Base-by-base conservation (phyloP, 176 grass and related monocot species). In the Avena eriantha region DNA sequence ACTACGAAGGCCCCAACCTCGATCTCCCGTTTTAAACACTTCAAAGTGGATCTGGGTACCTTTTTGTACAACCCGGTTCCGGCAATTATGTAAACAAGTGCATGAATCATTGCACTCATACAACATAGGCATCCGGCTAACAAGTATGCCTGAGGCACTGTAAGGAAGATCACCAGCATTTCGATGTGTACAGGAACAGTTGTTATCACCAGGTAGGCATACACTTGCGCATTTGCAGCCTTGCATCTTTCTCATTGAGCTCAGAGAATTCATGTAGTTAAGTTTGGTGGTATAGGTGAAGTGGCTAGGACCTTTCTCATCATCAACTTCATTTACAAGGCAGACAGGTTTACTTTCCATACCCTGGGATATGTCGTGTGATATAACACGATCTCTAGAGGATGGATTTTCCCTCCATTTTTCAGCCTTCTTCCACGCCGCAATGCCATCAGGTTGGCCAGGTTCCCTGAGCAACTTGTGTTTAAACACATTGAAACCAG, bases 91-190 rank as follows among this genome's bases (percentile, higher is more conserved):
- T 19, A 79, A 78, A 64, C 92, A 97, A 59, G 81, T 79, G 61
- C 95, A 94, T 29, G 86, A 92, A 82, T 86, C 69, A 60, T 77
- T 83, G 77, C 95, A 97, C 78, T 97, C 95, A 53, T 94, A 94
- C 56, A 94, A 31, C 71, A 94, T 80, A 77, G 86, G 80, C 65
- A 79, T 97, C 19, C 81, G 88, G 56, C 92, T 89, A 47, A 94
- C 84, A 61, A 97, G 90, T 73, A 94, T 90, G 31, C 88, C 88
- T 78, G 65, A 86, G 73, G 81, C 86, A 77, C 86, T 89, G 21
- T 94, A 97, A 89, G 95, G 95, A 80, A 92, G 88, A 63, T 91
- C 69, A 60, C 86, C 88, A 34, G 88, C 88, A 94, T 91, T 94
- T 81, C 83, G 83, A 33, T 57, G 80, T 9, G 83, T 60, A 57